Base-by-base conservation (phyloP, 805 yeast species). In the Zygotorulaspora sp. region DNA sequence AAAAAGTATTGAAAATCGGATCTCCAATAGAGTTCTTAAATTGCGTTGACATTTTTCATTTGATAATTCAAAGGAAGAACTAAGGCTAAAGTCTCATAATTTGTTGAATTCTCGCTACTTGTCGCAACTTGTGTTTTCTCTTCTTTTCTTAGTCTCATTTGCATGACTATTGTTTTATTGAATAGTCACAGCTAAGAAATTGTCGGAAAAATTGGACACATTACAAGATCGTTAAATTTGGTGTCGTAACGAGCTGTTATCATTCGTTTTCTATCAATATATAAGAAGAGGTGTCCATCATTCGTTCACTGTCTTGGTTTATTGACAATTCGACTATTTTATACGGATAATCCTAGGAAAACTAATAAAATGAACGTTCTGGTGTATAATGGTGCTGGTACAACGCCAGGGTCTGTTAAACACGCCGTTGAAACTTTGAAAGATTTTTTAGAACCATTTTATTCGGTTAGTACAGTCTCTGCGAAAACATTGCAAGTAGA, bases 381-480 rank as follows among this genome's bases (percentile, higher is more conserved):
- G n/a, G 80, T 83, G 3, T 83, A 83, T 30, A 53, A 48, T 56
- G 79, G 82, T 3, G 82, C 86, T 1, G 98, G 98, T 2, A 75
- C 97, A 5, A 84, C 97, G 0, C 71, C 82, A 1, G 94, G 87
- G 35, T 80, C 92, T 20, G 94, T 88, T 35, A 82, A 79, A 44
- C 95, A 89, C 52, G 78, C 94, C 35, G 59, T 84, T 4, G 90
- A 85, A 48, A 75, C 94, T 1, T 69, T 92, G 13, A 67, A 95
- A 36, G 57, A 75, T 17, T 73, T 83, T 39, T 68, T 92, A 9
- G 84, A 95, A 2, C 96, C 97, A 0, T 71, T 80, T 61, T 92
- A 92, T 60, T 95, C 96, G 0, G 96, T 92, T 3, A 68, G 78
- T 13, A 71, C 83, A 1, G 81, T 86, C 1, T 76, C 78, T 21